Evolutionary conservation across 1,284 basidiomycete genomes (phyloP).

Genomic region (Agroathelia rolfsii): DNA sequence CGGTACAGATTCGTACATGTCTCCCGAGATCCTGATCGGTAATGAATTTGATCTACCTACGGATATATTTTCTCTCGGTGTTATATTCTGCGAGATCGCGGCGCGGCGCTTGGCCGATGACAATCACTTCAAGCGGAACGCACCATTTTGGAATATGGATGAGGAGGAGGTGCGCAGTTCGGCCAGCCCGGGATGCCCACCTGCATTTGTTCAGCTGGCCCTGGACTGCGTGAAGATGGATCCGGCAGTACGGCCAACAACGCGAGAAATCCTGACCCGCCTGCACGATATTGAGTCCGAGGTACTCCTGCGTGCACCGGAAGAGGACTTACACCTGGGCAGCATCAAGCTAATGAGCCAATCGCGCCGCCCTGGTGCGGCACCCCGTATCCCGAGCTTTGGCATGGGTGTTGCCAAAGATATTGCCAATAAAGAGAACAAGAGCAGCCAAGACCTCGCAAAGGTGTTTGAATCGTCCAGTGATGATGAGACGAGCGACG

Average conservation of each 20-base stretch:
- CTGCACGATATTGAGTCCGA: constrained; percentile 76
- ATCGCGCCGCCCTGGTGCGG: constrained; percentile 43
- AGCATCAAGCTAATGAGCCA: constrained; percentile 74
- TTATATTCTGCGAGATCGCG: constrained; percentile 91
- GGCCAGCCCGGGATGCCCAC: constrained; percentile 72
- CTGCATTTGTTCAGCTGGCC: constrained; percentile 67
- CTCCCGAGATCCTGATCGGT: constrained; percentile 88
- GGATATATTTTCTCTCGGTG: constrained; percentile 89
- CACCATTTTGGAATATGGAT: constrained; percentile 77
- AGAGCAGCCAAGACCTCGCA: constrained; percentile 11
- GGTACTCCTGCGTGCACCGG: constrained; percentile 57
- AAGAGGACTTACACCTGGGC: constrained; percentile 73
- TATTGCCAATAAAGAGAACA: too few species aligned
- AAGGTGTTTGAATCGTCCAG: constrained; percentile 24
- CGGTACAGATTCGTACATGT: constrained; percentile 92
- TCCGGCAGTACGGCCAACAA: constrained; percentile 64
- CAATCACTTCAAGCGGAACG: constrained; percentile 65
- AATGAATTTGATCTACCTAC: constrained; percentile 89
- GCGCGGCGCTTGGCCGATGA: constrained; percentile 81
- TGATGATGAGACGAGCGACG: constrained; percentile 45
- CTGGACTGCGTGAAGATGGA: constrained; percentile 72
- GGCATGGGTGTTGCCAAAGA: constrained; percentile 62
- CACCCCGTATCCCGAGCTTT: constrained; percentile 79
- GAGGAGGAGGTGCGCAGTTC: constrained; percentile 59
- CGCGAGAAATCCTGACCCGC: constrained; percentile 66